A percentile compares a stretch with the other conserved stretches of the same genome.
These are phyloP conservation scores for Eudorina sp. DNA, from an alignment of 139 green algal species.

Conservation along the genomic window DNA sequence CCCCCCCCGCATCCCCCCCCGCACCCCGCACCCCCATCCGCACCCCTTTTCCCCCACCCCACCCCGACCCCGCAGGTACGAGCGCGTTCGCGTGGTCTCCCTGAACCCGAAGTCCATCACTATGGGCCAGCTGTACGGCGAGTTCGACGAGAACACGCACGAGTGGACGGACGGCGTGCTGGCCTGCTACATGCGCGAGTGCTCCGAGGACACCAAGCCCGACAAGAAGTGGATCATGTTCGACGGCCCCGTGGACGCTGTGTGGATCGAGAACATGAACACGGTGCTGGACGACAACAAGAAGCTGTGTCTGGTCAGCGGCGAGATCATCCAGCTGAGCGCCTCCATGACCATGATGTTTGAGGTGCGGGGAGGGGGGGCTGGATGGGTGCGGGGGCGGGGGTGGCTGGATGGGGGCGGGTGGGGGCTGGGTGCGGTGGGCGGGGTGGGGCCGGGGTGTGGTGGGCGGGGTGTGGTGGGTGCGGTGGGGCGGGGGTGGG, in stretches of 20 bases:
- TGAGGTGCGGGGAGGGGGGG: constrained; percentile 66
- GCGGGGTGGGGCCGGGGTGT: not conserved
- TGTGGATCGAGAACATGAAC: constrained; percentile 88
- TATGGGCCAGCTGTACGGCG: constrained; percentile 87
- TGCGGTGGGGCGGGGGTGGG: no score
- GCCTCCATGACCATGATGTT: constrained; percentile 92
- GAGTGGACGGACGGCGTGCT: constrained; percentile 89
- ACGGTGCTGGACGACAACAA: constrained; percentile 91
- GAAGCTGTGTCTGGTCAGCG: constrained; percentile 89
- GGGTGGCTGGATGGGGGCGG: not conserved
- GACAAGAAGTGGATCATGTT: constrained; percentile 93
- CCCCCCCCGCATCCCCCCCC: not conserved
- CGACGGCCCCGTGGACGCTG: constrained; percentile 82
- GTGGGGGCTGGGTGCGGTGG: constrained; percentile 8
- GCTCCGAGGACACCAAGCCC: constrained; percentile 74
- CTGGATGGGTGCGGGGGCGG: not conserved
- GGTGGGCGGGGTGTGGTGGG: not conserved
- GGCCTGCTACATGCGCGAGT: constrained; percentile 87
- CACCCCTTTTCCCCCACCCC: not conserved
- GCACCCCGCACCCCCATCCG: not conserved
- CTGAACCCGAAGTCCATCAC: constrained; percentile 89
- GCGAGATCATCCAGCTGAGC: constrained; percentile 89
- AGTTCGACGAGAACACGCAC: constrained; percentile 87
- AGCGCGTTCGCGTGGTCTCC: constrained; percentile 63
- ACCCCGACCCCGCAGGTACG: constrained; percentile 23